These are phyloP conservation scores for Pseudomonodictys pantanalensis DNA, from an alignment of 495 filamentous ascomycete genomes.

Conservation along the genomic window DNA sequence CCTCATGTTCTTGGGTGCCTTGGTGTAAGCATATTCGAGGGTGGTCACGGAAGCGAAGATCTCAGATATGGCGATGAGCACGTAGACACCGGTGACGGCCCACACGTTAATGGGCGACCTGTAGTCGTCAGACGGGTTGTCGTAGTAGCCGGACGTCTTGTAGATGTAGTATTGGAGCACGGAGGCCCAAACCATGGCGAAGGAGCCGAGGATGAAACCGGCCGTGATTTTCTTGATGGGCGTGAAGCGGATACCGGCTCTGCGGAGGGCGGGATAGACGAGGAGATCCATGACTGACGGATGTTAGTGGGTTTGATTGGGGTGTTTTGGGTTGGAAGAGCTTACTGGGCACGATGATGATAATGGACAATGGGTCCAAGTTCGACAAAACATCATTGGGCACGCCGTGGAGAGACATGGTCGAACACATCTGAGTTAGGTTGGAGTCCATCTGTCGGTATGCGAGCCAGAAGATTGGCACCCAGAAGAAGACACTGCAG, in stretches of 20 bases:
- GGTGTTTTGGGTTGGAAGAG: no score
- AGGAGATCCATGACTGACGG: slow-evolving; percentile 9
- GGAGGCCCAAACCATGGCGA: slow-evolving; percentile 29
- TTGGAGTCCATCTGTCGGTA: slow-evolving; percentile 63
- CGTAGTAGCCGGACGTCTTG: slow-evolving; percentile 13
- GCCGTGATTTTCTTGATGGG: slow-evolving; percentile 71
- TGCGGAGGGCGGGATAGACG: slow-evolving; percentile 63
- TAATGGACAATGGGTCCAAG: slow-evolving; percentile 68
- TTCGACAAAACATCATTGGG: slow-evolving; percentile 78
- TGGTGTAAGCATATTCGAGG: slow-evolving; percentile 70
- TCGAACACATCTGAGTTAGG: slow-evolving; percentile 67
- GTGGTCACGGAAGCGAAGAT: slow-evolving; percentile 68
- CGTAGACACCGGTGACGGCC: slow-evolving; percentile 43
- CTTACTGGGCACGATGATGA: slow-evolving; percentile 35
- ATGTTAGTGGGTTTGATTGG: not conserved
- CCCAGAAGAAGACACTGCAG: slow-evolving; percentile 27
- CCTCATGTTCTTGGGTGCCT: slow-evolving; percentile 66
- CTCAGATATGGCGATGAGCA: slow-evolving; percentile 64
- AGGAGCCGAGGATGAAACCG: slow-evolving; percentile 48
- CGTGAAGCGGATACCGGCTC: slow-evolving; percentile 61
- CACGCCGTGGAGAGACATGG: slow-evolving; percentile 67
- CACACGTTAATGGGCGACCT: no score
- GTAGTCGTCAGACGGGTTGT: slow-evolving; percentile 30
- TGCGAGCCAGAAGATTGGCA: slow-evolving; percentile 66
- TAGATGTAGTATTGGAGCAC: slow-evolving; percentile 28